Base-by-base conservation (phyloP, 2,329 filamentous ascomycete species). In the Drechslera avenae region DNA sequence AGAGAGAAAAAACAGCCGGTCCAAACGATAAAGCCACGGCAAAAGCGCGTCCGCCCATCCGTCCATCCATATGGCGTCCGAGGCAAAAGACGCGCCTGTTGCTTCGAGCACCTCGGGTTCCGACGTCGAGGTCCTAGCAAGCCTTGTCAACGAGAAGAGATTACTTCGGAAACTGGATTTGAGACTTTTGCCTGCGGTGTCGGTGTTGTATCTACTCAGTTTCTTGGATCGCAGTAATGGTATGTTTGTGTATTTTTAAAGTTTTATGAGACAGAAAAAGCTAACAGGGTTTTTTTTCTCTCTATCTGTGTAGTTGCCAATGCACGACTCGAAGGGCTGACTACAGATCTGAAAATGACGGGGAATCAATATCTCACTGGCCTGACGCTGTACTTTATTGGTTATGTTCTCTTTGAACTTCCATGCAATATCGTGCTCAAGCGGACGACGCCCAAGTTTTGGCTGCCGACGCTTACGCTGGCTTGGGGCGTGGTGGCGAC, bases 321-420 rank as follows among this genome's bases (percentile, higher is more conserved):
- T 78, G 77, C 69, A 36, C 69, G 72, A 18, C 68, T 78, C 26
- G 71, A 75, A 47, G 71, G 73, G 5, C 60, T 75, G 1, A 67
- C 58, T 0, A 56, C 42, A 9, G 67, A 72, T 35, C 44, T 72
- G 4, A 16, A 56, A 0, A 71, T 76, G 66, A 73, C 71, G 1
- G 71, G 70, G 0, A 71, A 73, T 48, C 78, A 87, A 58, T 89
- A 89, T 50, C 75, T 88, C 1, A 86, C 82, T 0, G 84, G 84
- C 1, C 64, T 89, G 33, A 88, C 86, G 0, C 67, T 89, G 0
- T 89, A 87, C 67, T 89, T 89, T 62, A 73, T 79, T 48, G 75
- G 75, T 4, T 81, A 81, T 51, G 76, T 79, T 7, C 54, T 78
- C 2, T 76, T 80, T 49, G 78, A 80, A 57, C 77, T 86, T 5